Evolutionary conservation across 2,329 filamentous ascomycete species (phyloP).

Genomic region (Hirsutella minnesotensis): DNA sequence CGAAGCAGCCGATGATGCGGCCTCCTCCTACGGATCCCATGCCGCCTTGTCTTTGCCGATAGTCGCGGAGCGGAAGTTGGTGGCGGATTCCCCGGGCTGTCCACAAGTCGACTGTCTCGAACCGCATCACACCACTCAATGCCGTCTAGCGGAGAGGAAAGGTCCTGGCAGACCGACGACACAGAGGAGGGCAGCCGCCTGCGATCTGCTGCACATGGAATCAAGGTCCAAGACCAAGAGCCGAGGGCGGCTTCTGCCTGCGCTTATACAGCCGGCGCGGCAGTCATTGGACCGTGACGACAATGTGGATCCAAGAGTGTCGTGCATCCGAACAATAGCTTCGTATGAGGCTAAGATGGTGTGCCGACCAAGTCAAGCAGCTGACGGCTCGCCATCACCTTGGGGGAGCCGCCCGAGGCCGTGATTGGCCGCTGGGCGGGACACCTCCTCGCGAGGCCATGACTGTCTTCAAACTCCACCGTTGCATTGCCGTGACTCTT

Average conservation of each 20-base stretch:
- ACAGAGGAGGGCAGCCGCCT: no score
- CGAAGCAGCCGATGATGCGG: neutral
- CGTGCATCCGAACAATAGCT: neutral
- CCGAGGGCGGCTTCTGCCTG: neutral
- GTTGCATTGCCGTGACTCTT: conserved; percentile 7
- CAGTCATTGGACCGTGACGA: neutral
- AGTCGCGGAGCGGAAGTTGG: neutral
- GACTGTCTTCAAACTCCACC: conserved; percentile 2
- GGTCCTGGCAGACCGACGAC: no score
- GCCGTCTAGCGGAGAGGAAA: no score
- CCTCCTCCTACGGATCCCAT: neutral
- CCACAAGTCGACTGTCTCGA: no score
- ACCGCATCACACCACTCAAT: no score
- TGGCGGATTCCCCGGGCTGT: neutral
- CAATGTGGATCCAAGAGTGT: neutral
- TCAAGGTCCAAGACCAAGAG: no score
- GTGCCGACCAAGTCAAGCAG: neutral
- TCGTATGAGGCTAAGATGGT: neutral
- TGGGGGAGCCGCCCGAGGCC: neutral
- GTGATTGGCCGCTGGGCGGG: conserved; percentile 1
- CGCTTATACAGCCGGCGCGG: neutral
- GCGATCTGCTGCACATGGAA: no score
- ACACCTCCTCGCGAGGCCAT: neutral
- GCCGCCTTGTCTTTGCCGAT: neutral
- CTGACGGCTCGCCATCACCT: neutral